Conservation (phyloP, 169 alveolate species). For the Blepharisma undulans region DNA sequence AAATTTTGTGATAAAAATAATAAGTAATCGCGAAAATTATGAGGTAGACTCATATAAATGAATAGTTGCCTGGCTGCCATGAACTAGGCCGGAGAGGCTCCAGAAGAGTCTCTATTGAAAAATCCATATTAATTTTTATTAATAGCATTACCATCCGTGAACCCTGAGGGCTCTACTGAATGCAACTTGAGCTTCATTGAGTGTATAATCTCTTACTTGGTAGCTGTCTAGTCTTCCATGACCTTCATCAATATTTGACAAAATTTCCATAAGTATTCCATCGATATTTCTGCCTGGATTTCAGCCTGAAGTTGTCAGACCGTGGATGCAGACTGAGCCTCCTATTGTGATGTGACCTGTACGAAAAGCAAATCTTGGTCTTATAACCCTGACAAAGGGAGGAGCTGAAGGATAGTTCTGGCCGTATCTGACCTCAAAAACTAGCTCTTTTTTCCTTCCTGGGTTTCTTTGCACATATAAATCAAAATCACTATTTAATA, state of each 20-base stretch:
- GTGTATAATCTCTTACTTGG: background rate
- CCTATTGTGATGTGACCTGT: slow-evolving; percentile 65
- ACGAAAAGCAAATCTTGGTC: slow-evolving; percentile 57
- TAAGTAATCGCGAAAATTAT: background rate
- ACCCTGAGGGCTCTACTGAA: background rate
- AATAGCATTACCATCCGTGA: background rate
- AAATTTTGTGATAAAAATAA: background rate
- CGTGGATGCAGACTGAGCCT: slow-evolving; percentile 59
- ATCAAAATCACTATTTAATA: background rate
- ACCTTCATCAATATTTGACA: background rate
- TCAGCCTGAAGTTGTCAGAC: slow-evolving; percentile 68
- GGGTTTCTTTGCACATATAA: background rate
- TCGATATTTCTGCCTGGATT: slow-evolving; percentile 52
- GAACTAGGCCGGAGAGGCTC: background rate
- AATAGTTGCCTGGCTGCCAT: background rate
- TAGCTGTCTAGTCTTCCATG: background rate
- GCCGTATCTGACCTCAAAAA: slow-evolving; percentile 49
- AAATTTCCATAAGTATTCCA: slow-evolving; percentile 38
- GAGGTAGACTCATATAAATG: background rate
- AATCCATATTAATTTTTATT: background rate
- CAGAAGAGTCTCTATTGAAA: background rate
- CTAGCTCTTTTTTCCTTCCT: background rate
- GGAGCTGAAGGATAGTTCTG: slow-evolving; percentile 54
- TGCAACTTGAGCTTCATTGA: background rate
- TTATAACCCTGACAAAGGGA: slow-evolving; percentile 62